Percentiles rank a stretch among this genome's conserved stretches.
Conservation (phyloP, 2,329 filamentous ascomycete species). For the Penicillium sp. region DNA sequence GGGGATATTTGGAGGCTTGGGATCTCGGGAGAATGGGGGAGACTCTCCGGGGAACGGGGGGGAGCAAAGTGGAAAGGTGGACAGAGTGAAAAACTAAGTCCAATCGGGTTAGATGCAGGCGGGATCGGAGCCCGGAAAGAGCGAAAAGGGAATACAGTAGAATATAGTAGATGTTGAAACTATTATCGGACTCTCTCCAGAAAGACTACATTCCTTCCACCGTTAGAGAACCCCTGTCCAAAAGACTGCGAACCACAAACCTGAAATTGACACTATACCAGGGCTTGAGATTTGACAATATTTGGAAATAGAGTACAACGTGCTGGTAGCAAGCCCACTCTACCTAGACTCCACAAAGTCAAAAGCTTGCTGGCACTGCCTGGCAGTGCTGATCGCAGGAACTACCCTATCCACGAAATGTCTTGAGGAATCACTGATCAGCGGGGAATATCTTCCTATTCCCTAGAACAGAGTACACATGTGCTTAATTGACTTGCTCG, state of each 20-base stretch:
- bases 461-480: no score
- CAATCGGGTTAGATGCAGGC: background rate
- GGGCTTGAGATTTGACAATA: background rate
- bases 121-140: background rate
- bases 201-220: background rate
- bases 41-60: constrained; percentile 4
- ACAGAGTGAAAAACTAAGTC: background rate
- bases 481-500: no score
- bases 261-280: background rate
- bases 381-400: constrained; percentile 28
- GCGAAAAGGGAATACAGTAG: background rate
- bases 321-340: background rate
- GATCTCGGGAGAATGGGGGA: constrained; percentile 14
- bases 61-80: background rate
- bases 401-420: background rate
- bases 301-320: background rate
- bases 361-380: constrained; percentile 23
- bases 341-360: background rate
- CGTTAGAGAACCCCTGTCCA: background rate
- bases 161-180: background rate
- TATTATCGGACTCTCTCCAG: background rate
- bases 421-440: background rate
- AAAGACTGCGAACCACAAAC: background rate
- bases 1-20: constrained; percentile 1
- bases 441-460: constrained; percentile 3